Evolutionary conservation across 2,329 filamentous ascomycete genomes (phyloP).

Genomic region (Acephala macrosclerotiorum): DNA sequence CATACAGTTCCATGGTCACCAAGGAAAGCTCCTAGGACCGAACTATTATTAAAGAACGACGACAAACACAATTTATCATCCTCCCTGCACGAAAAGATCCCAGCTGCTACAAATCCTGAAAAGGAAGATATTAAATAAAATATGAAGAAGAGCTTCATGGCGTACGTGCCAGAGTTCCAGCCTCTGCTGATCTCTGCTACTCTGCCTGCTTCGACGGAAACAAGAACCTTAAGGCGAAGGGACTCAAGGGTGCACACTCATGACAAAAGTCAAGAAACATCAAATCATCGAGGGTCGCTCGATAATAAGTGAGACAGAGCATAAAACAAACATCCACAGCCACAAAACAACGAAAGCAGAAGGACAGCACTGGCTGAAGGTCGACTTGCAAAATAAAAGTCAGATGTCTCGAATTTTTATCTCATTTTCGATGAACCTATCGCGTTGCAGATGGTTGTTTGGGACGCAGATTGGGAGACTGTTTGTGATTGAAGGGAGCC

Average conservation of each 20-base stretch:
- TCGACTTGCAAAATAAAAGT: neutral
- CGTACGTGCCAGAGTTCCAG: neutral
- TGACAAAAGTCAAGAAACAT: neutral
- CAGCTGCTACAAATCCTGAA: neutral
- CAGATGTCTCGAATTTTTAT: slow-evolving; percentile 9
- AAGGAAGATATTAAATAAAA: neutral
- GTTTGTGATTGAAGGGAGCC: slow-evolving; percentile 16
- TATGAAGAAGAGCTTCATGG: neutral
- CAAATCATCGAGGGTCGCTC: neutral
- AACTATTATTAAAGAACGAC: slow-evolving; percentile 7
- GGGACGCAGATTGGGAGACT: neutral
- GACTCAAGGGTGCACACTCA: neutral
- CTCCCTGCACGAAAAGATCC: neutral
- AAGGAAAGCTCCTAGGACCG: slow-evolving; percentile 25
- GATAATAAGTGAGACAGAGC: neutral
- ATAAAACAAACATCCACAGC: slow-evolving; percentile 2
- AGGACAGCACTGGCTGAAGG: slow-evolving; percentile 10
- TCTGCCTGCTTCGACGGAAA: neutral
- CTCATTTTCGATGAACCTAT: slow-evolving; percentile 18
- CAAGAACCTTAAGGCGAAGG: slow-evolving; percentile 7
- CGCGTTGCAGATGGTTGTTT: slow-evolving; percentile 7
- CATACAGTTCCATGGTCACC: slow-evolving; percentile 24
- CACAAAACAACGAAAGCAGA: neutral
- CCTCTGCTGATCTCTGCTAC: neutral
- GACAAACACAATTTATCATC: neutral